Base-by-base conservation (phyloP, 768 basidiomycete species). In the Paxillus ammoniavirescens region DNA sequence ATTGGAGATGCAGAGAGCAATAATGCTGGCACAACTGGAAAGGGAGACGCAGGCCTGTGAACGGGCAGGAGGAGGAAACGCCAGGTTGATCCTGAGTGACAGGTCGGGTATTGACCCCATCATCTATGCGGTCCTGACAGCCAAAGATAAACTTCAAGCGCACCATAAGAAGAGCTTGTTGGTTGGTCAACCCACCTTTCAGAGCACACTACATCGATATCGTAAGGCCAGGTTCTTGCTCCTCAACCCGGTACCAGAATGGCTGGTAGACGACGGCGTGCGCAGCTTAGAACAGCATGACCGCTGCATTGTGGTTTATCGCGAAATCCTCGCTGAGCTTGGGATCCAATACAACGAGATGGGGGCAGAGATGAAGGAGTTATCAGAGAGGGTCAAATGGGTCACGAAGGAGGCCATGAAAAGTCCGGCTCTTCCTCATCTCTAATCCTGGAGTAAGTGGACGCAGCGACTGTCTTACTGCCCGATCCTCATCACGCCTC, bases 101-200 rank as follows among this genome's bases (percentile, higher is more conserved):
- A 72, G 87, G 57, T 87, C 85, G 13, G 83, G 81, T 0, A 63
- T 86, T 2, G 87, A 88, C 65, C 77, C 85, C 7, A 67, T 87
- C 50, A 80, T 84, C 1, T 88, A 88, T 56, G 82, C 82, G 1
- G 66, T 78, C 36, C 67, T 85, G 54, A 79, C 73, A 28, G 73
- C 78, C 2, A 51, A 61, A 9, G 71, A 70, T 47, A 71, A 64
- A 1, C 67, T 64, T 48, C 75, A 78, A 42, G 77, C 70, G 5
- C 44, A 58, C 9, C 58, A 64, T 42, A 73, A 73, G 38, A 71
- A 73, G 48, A 56, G 61, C 15, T 30, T 60, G 17, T 64, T 86
- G 45, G 47, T 77, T 2, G 54, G 58, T 4, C 64, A 73, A 14
- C 62, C 66, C 10, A 67, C 66, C 47, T 81, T 85, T 53, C 74